Evolutionary conservation across 495 filamentous ascomycete species (phyloP).

Genomic region (Astrothelium subdiscretum): DNA sequence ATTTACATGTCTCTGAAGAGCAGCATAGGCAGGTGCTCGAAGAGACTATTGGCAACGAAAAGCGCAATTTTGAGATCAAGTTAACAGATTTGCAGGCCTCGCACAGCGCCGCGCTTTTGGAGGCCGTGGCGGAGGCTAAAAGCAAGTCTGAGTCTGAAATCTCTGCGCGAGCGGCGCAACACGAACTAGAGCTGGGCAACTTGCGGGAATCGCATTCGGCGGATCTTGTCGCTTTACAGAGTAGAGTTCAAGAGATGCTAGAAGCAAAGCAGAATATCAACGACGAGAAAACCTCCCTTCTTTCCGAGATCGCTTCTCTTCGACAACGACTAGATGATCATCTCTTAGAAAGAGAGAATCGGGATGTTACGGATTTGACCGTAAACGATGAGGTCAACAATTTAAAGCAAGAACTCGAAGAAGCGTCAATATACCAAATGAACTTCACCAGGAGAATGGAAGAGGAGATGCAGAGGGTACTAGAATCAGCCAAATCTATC

Average conservation of each 20-base stretch:
- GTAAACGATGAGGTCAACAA: not conserved
- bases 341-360: not conserved
- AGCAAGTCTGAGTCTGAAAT: not conserved
- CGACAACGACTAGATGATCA: not conserved
- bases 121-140: not conserved
- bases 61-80: not conserved
- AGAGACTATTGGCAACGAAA: not conserved
- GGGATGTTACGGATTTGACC: not conserved
- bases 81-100: slow-evolving; percentile 1
- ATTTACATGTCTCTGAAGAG: not conserved
- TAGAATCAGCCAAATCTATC: not conserved
- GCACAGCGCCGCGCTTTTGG: not conserved
- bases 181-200: not conserved
- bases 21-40: slow-evolving; percentile 1
- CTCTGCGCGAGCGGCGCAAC: not conserved
- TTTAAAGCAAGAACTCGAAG: not conserved
- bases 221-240: not conserved
- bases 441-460: not conserved
- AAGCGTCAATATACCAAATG: not conserved
- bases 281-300: not conserved
- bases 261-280: not conserved
- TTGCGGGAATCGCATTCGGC: not conserved
- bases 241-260: not conserved
- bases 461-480: not conserved
- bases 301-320: not conserved